Base-by-base conservation (phyloP, 1,284 basidiomycete genomes). In the Rhodotorula glutinis region DNA sequence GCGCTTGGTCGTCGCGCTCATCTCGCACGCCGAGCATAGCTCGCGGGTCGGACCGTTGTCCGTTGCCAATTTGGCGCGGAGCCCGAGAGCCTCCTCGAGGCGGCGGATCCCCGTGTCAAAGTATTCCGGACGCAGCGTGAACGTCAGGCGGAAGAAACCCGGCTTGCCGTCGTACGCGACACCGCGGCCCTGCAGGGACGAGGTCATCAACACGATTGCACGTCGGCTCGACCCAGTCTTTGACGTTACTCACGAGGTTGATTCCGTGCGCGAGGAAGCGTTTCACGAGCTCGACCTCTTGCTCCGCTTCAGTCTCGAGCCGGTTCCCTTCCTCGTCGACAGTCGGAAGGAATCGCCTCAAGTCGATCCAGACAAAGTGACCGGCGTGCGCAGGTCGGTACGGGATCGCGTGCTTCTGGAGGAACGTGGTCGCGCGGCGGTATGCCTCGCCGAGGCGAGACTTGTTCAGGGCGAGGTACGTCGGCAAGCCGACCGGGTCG, bases 121-220 rank as follows among this genome's bases (percentile, higher is more conserved):
- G 23, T 54, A 56, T 1, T 67, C 61, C 25, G 63, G 53, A 25
- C 53, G 60, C 29, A 75, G 62, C 23, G 75, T 71, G 33, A 75
- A 75, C 9, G 74, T 75, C 17, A 76, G 55, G 38, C 75, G 60
- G 63, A 75, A 76, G 53, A 51, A 75, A 27, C 75, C 75, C 2
- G 59, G 53, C 19, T 60, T 29, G 21, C 57, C 59, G n/a, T 56
- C 53, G 61, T 76, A 76, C 23, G 73, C 70, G 51, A 46, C 33
- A 2, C 67, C 70, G 29, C 70, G 58, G 54, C 25, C 75, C 74
- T 62, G 70, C 11, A 21, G 4, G 9, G 21, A 14, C 44, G 1
- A 46, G 3, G 2, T 10, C 27, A 13, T 29, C 23, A 44, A 17
- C n/a, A n/a, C n/a, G n/a, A n/a, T n/a, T n/a, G n/a, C n/a, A n/a